A percentile compares a stretch with the other conserved stretches of the same genome.
Conservation (phyloP, 768 basidiomycete genomes). For the Kwoniella mangroviensis region DNA sequence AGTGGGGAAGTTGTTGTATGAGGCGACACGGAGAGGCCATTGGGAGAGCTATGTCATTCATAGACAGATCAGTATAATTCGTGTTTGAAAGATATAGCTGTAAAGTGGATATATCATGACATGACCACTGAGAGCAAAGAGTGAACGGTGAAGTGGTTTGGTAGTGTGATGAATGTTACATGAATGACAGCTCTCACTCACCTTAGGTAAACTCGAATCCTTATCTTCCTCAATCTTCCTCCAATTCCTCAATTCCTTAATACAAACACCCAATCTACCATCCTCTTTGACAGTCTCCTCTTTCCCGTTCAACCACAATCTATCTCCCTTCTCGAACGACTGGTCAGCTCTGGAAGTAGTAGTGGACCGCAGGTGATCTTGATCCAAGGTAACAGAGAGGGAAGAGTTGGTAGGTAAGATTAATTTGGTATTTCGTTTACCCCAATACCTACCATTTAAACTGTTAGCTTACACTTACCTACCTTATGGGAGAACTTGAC, state of each 20-base stretch:
- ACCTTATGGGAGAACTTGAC: too few relatives aligned
- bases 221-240: constrained; percentile 76
- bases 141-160: too few relatives aligned
- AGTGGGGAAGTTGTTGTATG: constrained; percentile 98
- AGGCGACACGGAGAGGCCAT: constrained; percentile 82
- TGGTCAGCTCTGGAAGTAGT: constrained; percentile 87
- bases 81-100: too few relatives aligned
- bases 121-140: too few relatives aligned
- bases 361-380: constrained; percentile 91
- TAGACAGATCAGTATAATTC: too few relatives aligned
- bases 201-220: constrained; percentile 70
- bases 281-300: constrained; percentile 85
- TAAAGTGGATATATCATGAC: too few relatives aligned
- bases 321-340: constrained; percentile 69
- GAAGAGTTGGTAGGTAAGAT: constrained; percentile 98
- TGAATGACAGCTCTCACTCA: constrained; percentile 52
- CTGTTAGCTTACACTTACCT: background rate
- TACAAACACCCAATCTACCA: constrained; percentile 81
- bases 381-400: constrained; percentile 94
- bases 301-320: constrained; percentile 91
- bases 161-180: background rate
- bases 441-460: constrained; percentile 81
- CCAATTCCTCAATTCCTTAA: constrained; percentile 79
- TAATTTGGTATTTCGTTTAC: constrained; percentile 92
- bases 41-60: constrained; percentile 65